Evolutionary conservation across 768 basidiomycete species (phyloP), one percentile per base, ranked within the genome.

Genomic region (Pluteus cervinus): DNA sequence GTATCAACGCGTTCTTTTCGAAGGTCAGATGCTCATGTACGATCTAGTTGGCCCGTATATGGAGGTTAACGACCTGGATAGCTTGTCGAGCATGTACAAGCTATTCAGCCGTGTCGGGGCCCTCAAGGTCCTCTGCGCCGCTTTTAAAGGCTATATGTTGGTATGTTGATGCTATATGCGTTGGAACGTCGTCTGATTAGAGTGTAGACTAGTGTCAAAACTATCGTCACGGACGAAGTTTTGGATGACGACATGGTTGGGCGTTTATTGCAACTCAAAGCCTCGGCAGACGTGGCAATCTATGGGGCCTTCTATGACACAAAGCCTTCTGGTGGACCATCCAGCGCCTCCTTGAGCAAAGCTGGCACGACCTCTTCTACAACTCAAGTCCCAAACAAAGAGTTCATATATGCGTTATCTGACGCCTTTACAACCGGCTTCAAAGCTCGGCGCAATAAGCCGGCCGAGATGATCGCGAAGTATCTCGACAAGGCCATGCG

Each of bases 391-490:
- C 60, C 69, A 1, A 73, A 78, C 51, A 56, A 68, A 34, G 69
- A 76, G 4, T 86, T 86, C 52, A 47, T 63, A 4, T 83, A 87
- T 42, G 83, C 84, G 1, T 63, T 84, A 8, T 64, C 64, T 2
- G 83, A 87, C 38, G 83, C 83, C 1, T 92, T 93, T 57, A 58
- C 70, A 3, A 62, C 50, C 20, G 87, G 83, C 16, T 91, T 92
- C 65, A 81, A 80, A 54, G 69, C 73, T 2, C 75, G 83, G 29
- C 72, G 79, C 20, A 81, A 78, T 52, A 91, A 87, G 51, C 89
- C 90, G 5, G 90, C 92, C 0, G 91, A 94, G 59, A 81, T 91
- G 76, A 83, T 93, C 37, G 96, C 96, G 11, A 90, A 86, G 54
- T 77, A 90, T 55, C 67, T 98, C 33, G 93, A 98, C 58, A 73